A percentile compares a stretch with the other conserved stretches of the same genome.
Conservation (phyloP, 2,329 filamentous ascomycete species). For the Sporothrix pallida region DNA sequence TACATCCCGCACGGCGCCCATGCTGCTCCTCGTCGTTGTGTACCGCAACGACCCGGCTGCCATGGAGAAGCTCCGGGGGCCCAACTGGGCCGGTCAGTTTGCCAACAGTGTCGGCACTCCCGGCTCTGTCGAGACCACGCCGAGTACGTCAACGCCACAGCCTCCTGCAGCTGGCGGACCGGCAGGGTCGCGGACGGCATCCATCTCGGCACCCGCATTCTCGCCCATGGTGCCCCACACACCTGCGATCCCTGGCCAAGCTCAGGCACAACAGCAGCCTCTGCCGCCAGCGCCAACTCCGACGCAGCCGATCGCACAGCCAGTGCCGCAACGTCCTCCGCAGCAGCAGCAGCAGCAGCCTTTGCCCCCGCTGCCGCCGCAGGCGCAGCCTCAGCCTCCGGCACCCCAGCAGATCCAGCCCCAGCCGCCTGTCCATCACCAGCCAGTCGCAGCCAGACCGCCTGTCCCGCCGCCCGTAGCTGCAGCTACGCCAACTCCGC, state of each 20-base stretch:
- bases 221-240: slow-evolving; percentile 57
- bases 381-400: background rate
- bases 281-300: slow-evolving; percentile 30
- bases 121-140: slow-evolving; percentile 22
- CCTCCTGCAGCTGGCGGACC: background rate
- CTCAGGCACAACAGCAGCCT: slow-evolving; percentile 33
- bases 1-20: slow-evolving; percentile 70
- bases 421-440: background rate
- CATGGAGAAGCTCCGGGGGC: slow-evolving; percentile 48
- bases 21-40: slow-evolving; percentile 84
- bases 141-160: slow-evolving; percentile 22
- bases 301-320: background rate
- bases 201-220: slow-evolving; percentile 58
- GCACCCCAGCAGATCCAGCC: slow-evolving; percentile 33
- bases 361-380: background rate
- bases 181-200: slow-evolving; percentile 49
- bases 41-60: slow-evolving; percentile 66
- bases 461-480: background rate
- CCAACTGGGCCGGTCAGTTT: slow-evolving; percentile 42
- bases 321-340: background rate
- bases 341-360: slow-evolving; percentile 35
- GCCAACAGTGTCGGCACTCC: background rate
- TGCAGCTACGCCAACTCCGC: background rate
- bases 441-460: background rate
- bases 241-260: slow-evolving; percentile 43